Conservation (phyloP, 163 green algal genomes). For the Dunaliella salina region DNA sequence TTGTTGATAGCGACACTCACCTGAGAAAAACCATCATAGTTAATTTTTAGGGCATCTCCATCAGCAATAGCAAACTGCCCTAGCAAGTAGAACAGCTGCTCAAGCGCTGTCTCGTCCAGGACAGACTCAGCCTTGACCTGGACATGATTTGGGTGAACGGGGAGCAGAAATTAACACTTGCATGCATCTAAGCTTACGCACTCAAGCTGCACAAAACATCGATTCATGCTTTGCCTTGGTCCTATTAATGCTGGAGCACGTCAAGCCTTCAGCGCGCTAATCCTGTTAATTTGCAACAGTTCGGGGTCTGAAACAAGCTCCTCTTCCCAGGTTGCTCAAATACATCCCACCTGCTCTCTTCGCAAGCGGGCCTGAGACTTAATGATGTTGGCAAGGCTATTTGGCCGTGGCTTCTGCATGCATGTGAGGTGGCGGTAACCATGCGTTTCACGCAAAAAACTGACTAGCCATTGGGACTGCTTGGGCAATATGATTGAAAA, state of each 20-base stretch:
- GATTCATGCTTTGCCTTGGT: not conserved
- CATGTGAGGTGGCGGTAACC: too few species aligned
- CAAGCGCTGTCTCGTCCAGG: conserved; percentile 25
- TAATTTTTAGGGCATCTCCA: conserved; percentile 36
- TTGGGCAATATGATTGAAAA: too few species aligned
- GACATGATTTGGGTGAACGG: not conserved
- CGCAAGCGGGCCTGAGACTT: conserved; percentile 18
- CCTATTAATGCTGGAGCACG: not conserved
- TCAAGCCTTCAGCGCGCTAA: too few species aligned
- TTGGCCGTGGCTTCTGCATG: conserved; percentile 21
- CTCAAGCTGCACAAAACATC: not conserved
- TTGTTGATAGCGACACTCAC: conserved; percentile 8
- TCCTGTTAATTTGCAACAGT: not conserved
- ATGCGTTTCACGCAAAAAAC: too few species aligned
- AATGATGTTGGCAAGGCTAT: not conserved
- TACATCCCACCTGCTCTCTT: conserved; percentile 19
- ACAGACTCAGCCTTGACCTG: conserved; percentile 23
- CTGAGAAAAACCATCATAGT: conserved; percentile 50
- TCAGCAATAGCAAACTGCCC: conserved; percentile 23
- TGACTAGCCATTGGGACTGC: too few species aligned
- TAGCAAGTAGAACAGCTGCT: conserved; percentile 28
- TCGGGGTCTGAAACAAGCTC: not conserved
- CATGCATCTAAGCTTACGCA: not conserved
- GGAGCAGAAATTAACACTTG: not conserved
- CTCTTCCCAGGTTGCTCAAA: not conserved